phyloP scores from a whole-genome alignment of 306 rosid species.

The Sindora glabra region DNA sequence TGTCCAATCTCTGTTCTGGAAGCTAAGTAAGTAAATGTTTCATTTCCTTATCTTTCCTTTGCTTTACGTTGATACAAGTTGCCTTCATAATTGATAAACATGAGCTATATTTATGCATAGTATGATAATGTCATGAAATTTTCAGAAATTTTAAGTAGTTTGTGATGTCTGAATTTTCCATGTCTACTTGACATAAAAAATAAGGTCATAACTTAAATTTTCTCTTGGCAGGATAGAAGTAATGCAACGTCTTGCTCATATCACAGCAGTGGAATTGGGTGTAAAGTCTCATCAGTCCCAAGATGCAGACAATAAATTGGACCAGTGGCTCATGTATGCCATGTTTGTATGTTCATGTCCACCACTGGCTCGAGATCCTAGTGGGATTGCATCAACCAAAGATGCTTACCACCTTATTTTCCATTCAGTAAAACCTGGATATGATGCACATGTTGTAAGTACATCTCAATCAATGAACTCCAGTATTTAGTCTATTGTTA shows the following conservation, averaged over 20 bases:
- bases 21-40: conserved; percentile 57
- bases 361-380: conserved; percentile 68
- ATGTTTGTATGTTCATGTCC: conserved; percentile 95
- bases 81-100: too few relatives aligned
- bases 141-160: too few relatives aligned
- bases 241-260: conserved; percentile 85
- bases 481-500: not conserved
- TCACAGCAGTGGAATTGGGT: conserved; percentile 91
- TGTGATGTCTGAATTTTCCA: too few relatives aligned
- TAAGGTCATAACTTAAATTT: conserved; percentile 11
- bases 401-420: conserved; percentile 89
- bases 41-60: conserved; percentile 1
- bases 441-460: conserved; percentile 82
- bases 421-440: conserved; percentile 88
- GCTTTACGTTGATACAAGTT: not conserved
- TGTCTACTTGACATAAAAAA: not conserved
- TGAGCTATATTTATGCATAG: too few relatives aligned
- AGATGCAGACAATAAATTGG: conserved; percentile 90
- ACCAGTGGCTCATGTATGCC: conserved; percentile 98
- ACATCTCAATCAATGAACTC: conserved; percentile 14
- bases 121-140: too few relatives aligned
- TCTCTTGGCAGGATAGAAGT: conserved; percentile 73
- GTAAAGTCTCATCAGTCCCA: conserved; percentile 93
- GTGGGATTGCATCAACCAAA: conserved; percentile 54
- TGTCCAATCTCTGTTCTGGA: conserved; percentile 93